These are phyloP conservation scores for Starmera dryadoides DNA, from an alignment of 805 yeast species.

Conservation along the genomic window DNA sequence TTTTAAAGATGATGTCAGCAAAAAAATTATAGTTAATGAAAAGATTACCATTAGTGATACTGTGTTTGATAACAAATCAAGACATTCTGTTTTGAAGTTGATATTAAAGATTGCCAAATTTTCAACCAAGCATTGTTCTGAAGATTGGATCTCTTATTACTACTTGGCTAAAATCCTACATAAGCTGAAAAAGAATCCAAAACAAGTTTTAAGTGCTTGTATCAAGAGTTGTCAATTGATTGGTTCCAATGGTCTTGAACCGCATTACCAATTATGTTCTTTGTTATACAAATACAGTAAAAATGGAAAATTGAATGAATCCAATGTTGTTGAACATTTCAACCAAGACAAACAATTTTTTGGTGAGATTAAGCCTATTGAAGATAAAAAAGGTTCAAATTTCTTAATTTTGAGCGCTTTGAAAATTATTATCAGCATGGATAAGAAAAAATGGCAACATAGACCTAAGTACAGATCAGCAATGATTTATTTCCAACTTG, in stretches of 20 bases:
- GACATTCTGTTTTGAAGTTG: conserved; percentile 21
- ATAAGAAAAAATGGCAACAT: conserved; percentile 90
- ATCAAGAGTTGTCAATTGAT: conserved; percentile 35
- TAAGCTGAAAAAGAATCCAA: conserved; percentile 34
- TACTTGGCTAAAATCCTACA: conserved; percentile 50
- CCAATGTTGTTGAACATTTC: conserved; percentile 33
- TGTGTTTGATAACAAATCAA: conserved; percentile 2
- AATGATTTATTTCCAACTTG: conserved; percentile 43
- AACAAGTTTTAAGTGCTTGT: conserved; percentile 32
- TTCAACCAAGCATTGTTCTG: conserved; percentile 35
- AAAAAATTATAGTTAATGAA: conserved; percentile 15
- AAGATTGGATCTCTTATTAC: conserved; percentile 58
- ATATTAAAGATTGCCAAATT: conserved; percentile 37
- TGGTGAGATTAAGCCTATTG: conserved; percentile 14
- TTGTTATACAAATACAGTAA: conserved; percentile 49
- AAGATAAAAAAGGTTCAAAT: conserved; percentile 10
- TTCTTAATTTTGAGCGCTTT: conserved; percentile 41
- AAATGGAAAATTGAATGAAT: conserved; percentile 24
- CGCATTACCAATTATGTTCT: conserved; percentile 63
- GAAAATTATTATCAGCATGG: conserved; percentile 41
- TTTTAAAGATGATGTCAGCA: conserved; percentile 25
- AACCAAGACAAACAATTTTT: conserved; percentile 26
- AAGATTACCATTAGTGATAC: conserved; percentile 1
- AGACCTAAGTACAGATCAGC: conserved; percentile 73
- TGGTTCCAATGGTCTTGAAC: conserved; percentile 49